Evolutionary conservation across 345 rosid genomes (phyloP).

Genomic region (Eucalyptus sp.): DNA sequence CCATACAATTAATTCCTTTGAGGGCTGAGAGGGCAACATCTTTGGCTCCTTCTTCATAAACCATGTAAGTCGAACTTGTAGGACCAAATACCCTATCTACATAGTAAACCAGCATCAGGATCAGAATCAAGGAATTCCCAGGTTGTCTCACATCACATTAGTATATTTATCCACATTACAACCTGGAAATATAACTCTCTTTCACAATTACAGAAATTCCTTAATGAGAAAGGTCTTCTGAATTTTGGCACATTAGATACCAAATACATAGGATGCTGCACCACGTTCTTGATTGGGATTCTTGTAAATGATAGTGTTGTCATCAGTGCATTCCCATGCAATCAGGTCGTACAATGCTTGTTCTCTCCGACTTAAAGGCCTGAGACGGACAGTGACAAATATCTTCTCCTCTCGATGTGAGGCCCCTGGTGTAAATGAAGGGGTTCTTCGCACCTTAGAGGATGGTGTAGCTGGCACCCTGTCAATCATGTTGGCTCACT

Average conservation of each 20-base stretch:
- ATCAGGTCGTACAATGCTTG: constrained; percentile 83
- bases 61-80: constrained; percentile 43
- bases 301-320: constrained; percentile 41
- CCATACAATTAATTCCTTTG: constrained; percentile 77
- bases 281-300: constrained; percentile 58
- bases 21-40: constrained; percentile 84
- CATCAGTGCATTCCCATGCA: constrained; percentile 87
- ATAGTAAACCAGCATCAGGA: background rate
- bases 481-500: constrained; percentile 23
- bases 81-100: constrained; percentile 83
- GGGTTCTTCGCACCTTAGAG: constrained; percentile 34
- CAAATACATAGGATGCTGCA: constrained; percentile 34
- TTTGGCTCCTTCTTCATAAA: constrained; percentile 88
- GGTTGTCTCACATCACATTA: background rate
- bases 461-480: constrained; percentile 65
- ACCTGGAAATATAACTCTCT: background rate
- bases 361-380: constrained; percentile 79
- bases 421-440: constrained; percentile 53
- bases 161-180: background rate
- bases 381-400: constrained; percentile 67
- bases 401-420: constrained; percentile 76
- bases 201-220: background rate
- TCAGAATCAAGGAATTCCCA: background rate
- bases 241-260: constrained; percentile 25
- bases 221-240: background rate